A percentile compares a stretch with the other conserved stretches of the same genome.
Conservation (phyloP, 306 rosid species). For the Sesbania bispinosa region DNA sequence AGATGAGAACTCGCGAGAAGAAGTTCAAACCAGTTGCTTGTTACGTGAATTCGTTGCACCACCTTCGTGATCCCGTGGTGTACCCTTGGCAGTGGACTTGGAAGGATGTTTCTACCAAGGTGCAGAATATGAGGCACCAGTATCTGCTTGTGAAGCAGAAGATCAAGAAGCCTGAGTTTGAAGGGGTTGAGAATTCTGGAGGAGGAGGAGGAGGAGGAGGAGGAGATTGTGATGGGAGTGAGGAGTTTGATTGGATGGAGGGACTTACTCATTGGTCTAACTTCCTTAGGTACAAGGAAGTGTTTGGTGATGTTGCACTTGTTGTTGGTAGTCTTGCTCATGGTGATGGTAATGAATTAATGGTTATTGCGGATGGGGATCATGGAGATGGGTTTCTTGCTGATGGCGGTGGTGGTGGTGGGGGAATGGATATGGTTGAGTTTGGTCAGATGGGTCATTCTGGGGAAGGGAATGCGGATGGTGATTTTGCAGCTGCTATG, state of each 20-base stretch:
- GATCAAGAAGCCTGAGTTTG: constrained; percentile 69
- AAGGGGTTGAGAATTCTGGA: constrained; percentile 24
- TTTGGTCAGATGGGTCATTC: constrained; percentile 80
- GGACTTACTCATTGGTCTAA: constrained; percentile 91
- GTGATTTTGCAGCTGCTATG: constrained; percentile 60
- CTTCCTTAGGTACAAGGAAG: constrained; percentile 89
- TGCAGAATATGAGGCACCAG: constrained; percentile 98
- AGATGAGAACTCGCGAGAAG: constrained; percentile 93
- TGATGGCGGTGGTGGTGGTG: constrained; percentile 31
- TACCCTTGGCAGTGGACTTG: constrained; percentile 97
- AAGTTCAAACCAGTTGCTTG: constrained; percentile 87
- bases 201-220: constrained; percentile 40
- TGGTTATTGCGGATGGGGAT: constrained; percentile 34
- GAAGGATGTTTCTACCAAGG: constrained; percentile 97
- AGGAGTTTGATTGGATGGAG: constrained; percentile 89
- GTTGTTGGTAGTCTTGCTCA: constrained; percentile 29
- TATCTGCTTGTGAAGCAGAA: constrained; percentile 93
- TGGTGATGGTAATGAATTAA: constrained; percentile 46
- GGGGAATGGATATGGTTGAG: constrained; percentile 67
- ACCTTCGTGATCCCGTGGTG: constrained; percentile 61
- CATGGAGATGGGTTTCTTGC: constrained; percentile 57
- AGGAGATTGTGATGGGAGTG: constrained; percentile 56
- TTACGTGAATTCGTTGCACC: constrained; percentile 77
- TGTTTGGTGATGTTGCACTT: constrained; percentile 77
- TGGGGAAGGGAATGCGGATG: constrained; percentile 50